phyloP scores from a whole-genome alignment of 2,329 filamentous ascomycete genomes.

The Eurotiales sp. region DNA sequence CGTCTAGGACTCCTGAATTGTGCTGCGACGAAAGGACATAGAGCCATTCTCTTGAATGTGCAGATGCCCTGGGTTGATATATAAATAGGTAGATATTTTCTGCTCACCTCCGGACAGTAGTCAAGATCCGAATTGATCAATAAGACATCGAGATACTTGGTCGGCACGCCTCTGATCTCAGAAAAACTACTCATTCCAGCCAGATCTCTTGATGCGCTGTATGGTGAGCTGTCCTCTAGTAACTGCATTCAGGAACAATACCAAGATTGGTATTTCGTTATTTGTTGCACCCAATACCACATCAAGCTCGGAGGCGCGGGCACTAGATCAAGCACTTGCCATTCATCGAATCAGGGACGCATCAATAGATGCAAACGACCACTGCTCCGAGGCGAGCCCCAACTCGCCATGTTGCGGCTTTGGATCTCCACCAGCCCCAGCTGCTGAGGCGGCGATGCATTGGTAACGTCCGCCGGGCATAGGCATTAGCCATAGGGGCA shows the following conservation, averaged over 20 bases:
- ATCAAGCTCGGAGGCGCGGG: background rate
- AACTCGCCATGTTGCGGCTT: background rate
- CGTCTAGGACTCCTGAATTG: too few relatives aligned
- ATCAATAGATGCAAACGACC: background rate
- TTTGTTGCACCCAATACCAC: slow-evolving; percentile 6
- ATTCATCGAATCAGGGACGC: background rate
- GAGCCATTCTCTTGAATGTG: too few relatives aligned
- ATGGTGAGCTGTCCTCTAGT: background rate
- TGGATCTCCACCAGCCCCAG: background rate
- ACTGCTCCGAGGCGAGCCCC: background rate
- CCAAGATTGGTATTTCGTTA: slow-evolving; percentile 1
- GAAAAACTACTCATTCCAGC: background rate
- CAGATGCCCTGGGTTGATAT: too few relatives aligned
- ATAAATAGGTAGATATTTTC: background rate
- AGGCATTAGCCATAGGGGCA: background rate
- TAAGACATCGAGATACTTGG: background rate
- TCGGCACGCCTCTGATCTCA: background rate
- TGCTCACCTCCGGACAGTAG: background rate
- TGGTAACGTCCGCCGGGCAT: background rate
- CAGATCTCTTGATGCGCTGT: background rate
- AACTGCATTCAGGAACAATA: slow-evolving; percentile 10
- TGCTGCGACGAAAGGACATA: too few relatives aligned
- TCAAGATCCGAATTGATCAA: background rate
- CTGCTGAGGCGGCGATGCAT: background rate
- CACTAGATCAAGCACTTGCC: background rate